Evolutionary conservation across 2,329 filamentous ascomycete species (phyloP), one percentile per base, ranked within the genome.

Genomic region (Fusarium longipes): DNA sequence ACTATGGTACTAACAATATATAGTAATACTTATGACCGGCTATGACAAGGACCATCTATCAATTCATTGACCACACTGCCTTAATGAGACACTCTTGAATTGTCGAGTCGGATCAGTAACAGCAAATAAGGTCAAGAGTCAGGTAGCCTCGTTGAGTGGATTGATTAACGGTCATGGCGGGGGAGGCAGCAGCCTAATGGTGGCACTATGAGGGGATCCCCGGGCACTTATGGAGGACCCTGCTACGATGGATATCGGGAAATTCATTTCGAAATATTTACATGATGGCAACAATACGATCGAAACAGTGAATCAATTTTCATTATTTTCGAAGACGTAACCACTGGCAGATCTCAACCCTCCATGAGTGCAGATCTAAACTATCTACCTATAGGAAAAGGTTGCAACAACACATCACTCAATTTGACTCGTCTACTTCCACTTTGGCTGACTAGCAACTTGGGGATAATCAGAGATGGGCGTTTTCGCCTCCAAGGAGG

Each of bases 261-360:
- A 51, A 39, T 25, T 20, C 15, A 24, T 42, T 25, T 49, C n/a
- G 17, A 43, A 20, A 35, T 35, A 39, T 20, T 40, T 49, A 27
- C 39, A 49, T 67, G 47, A 49, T 67, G 47, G 59, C 48, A 52
- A 67, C 64, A 40, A 35, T 56, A 39, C 22, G 30, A 35, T 30
- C 32, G 15, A 45, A 48, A 40, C n/a, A n/a, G n/a, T n/a, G n/a
- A 15, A 24, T n/a, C 47, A 32, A n/a, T 8, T 36, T 45, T 29
- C 11, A 6, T 25, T 18, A 11, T 22, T 29, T 44, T 52, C 44
- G 39, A 55, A 55, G 27, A 42, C 32, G 59, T 67, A 52, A 64
- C 35, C 50, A 25, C 35, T 14, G 51, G 67, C 36, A 68, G 67
- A 71, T 72, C 66, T 51, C 50, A 64, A 65, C 59, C 65, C 45